Evolutionary conservation across 2,329 filamentous ascomycete genomes (phyloP).

Genomic region (Penicillium sp.): DNA sequence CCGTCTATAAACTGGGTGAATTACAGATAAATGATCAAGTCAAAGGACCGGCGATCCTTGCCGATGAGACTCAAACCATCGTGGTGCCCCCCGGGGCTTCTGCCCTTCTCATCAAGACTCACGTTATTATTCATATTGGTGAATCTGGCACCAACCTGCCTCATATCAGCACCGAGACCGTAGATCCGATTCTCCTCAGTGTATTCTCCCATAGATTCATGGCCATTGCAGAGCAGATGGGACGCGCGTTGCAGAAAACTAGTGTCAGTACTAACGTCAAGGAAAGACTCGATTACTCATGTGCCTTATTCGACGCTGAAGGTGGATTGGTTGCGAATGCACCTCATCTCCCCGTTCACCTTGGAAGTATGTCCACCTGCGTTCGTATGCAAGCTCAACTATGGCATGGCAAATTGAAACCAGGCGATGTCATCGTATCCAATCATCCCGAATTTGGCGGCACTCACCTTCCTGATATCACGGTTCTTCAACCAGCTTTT

Average conservation of each 20-base stretch:
- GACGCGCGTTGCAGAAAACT: conserved; percentile 69
- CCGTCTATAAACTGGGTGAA: conserved; percentile 79
- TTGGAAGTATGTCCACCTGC: conserved; percentile 79
- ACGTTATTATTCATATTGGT: conserved; percentile 40
- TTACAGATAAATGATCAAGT: conserved; percentile 72
- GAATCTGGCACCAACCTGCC: conserved; percentile 26
- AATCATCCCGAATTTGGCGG: conserved; percentile 85
- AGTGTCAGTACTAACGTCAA: conserved; percentile 75
- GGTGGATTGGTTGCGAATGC: conserved; percentile 68
- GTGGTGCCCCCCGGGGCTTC: conserved; percentile 41
- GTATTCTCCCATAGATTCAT: conserved; percentile 83
- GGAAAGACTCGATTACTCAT: conserved; percentile 81
- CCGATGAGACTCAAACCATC: conserved; percentile 58
- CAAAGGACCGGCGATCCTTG: conserved; percentile 79
- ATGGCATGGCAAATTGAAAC: conserved; percentile 71
- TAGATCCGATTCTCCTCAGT: conserved; percentile 74
- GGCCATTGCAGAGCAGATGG: conserved; percentile 85
- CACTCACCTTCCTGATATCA: conserved; percentile 78
- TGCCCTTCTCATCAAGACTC: conserved; percentile 38
- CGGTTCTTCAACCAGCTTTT: conserved; percentile 74
- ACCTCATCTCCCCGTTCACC: conserved; percentile 75
- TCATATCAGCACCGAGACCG: conserved; percentile 50
- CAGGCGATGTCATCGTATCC: conserved; percentile 74
- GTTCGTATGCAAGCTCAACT: conserved; percentile 73
- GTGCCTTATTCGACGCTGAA: conserved; percentile 72